phyloP scores from a whole-genome alignment of 75 land plant species.

The Larix kaempferi region DNA sequence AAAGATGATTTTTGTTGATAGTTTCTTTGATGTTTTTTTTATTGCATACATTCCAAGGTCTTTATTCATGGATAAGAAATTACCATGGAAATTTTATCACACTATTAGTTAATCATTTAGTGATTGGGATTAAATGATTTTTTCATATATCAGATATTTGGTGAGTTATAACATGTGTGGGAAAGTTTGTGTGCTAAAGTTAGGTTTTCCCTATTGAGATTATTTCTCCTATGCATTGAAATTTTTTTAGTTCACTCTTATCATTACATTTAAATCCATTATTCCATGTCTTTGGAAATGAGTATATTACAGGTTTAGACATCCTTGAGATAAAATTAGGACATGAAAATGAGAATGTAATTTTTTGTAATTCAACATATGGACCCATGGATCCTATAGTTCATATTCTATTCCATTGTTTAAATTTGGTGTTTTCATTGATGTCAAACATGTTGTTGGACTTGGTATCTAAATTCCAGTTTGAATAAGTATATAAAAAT shows the following conservation, averaged over 20 bases:
- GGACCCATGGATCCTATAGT: too few species aligned
- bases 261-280: not conserved
- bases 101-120: not conserved
- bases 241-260: not conserved
- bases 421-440: too few species aligned
- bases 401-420: too few species aligned
- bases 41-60: not conserved
- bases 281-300: too few species aligned
- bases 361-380: too few species aligned
- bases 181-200: not conserved
- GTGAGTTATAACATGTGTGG: not conserved
- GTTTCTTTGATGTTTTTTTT: not conserved
- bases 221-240: not conserved
- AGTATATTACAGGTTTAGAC: too few species aligned
- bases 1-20: not conserved
- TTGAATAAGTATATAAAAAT: too few species aligned
- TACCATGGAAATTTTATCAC: not conserved
- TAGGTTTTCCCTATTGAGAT: not conserved
- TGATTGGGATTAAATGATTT: not conserved
- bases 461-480: too few species aligned
- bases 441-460: too few species aligned
- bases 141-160: not conserved
- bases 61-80: not conserved
- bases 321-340: too few species aligned
- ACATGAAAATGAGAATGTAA: too few species aligned